These are phyloP conservation scores for Hirsutella thompsonii DNA, from an alignment of 2,329 filamentous ascomycete genomes.

Conservation along the genomic window DNA sequence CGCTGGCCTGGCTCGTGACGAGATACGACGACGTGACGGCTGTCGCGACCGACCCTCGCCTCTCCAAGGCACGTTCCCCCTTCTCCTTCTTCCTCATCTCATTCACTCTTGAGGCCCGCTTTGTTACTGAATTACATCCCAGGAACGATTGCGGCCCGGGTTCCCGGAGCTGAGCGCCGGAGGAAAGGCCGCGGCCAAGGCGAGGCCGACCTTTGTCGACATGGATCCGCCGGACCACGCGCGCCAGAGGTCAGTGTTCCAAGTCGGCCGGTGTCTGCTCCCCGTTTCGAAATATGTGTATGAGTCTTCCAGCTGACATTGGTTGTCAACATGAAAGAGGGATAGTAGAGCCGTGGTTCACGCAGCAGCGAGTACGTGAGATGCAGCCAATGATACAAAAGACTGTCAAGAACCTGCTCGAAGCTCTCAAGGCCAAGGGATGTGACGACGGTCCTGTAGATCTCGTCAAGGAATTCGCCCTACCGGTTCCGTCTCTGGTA, in stretches of 20 bases:
- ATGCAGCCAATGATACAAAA: conserved; percentile 31
- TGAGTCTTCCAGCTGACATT: no score
- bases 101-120: no score
- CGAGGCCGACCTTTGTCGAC: conserved; percentile 35
- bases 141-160: conserved; percentile 21
- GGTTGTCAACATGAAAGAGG: conserved; percentile 12
- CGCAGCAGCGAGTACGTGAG: conserved; percentile 20
- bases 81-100: neutral
- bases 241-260: conserved; percentile 30
- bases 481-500: conserved; percentile 34
- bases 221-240: conserved; percentile 36
- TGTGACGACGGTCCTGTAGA: conserved; percentile 25
- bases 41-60: conserved; percentile 28
- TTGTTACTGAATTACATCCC: conserved; percentile 15
- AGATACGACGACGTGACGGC: conserved; percentile 33
- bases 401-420: conserved; percentile 29
- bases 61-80: conserved; percentile 26
- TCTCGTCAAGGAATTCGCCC: conserved; percentile 30
- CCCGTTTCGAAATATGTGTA: no score
- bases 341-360: conserved; percentile 33
- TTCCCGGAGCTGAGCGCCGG: conserved; percentile 34
- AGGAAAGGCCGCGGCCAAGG: conserved; percentile 33
- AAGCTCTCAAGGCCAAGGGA: conserved; percentile 21
- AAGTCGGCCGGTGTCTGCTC: no score
- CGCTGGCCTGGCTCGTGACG: conserved; percentile 30